These are phyloP conservation scores for Pythium folliculosum DNA, from an alignment of 352 stramenopile genomes.

Conservation along the genomic window DNA sequence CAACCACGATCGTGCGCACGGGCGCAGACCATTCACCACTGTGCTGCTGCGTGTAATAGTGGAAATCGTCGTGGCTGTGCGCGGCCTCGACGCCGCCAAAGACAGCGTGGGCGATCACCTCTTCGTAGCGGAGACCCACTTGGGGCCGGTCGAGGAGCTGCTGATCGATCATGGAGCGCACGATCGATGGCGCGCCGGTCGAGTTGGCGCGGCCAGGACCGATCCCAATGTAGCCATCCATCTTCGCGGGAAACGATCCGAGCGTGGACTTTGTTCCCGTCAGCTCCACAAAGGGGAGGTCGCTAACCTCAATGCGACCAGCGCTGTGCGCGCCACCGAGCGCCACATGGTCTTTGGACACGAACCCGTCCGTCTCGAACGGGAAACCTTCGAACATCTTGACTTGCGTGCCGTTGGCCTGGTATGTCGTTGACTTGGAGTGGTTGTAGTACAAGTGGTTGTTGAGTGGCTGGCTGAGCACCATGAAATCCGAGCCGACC, in stretches of 20 bases:
- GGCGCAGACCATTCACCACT: constrained; percentile 1
- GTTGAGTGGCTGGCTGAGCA: constrained; percentile 13
- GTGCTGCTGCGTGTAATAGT: not conserved
- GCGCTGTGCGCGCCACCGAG: not conserved
- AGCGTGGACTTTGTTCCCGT: not conserved
- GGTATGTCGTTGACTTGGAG: constrained; percentile 22
- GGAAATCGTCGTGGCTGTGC: constrained; percentile 3
- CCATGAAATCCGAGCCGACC: not conserved
- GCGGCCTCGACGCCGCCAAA: constrained; percentile 13
- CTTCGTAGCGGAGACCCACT: constrained; percentile 4
- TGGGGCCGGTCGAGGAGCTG: constrained; percentile 1
- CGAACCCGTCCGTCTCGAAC: constrained; percentile 17
- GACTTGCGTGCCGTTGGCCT: constrained; percentile 20
- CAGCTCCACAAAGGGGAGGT: constrained; percentile 13
- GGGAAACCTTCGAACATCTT: not conserved
- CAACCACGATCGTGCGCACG: not conserved
- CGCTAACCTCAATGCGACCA: not conserved
- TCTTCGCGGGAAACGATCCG: not conserved
- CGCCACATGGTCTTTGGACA: constrained; percentile 9
- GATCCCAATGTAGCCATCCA: not conserved
- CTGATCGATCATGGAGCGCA: constrained; percentile 13
- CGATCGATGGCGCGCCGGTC: constrained; percentile 8
- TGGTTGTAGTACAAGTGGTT: constrained; percentile 22
- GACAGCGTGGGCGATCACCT: not conserved
- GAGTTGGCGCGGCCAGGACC: not conserved